phyloP scores from a whole-genome alignment of 305 asterid genomes.

The Solanum aculeatissimum region DNA sequence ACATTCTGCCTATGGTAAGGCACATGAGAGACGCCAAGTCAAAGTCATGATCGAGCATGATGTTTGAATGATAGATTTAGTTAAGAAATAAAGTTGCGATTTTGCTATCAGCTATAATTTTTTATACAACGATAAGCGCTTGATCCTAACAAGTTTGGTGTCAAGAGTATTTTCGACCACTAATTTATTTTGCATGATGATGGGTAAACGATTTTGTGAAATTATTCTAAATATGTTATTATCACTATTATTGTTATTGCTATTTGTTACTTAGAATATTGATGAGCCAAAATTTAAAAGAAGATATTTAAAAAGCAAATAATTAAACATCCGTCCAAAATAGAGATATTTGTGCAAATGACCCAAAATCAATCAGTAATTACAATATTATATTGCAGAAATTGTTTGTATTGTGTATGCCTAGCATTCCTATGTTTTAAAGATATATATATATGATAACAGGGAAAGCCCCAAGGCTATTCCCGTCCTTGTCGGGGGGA shows the following conservation, averaged over 20 bases:
- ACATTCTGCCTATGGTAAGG: too few relatives aligned
- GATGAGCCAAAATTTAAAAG: background rate
- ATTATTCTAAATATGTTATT: background rate
- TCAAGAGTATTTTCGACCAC: background rate
- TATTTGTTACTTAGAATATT: background rate
- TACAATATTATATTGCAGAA: background rate
- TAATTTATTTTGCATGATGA: background rate
- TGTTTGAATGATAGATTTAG: too few relatives aligned
- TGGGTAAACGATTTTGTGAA: background rate
- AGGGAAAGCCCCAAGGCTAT: accelerated
- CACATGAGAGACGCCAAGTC: too few relatives aligned
- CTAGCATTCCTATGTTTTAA: background rate
- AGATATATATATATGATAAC: background rate
- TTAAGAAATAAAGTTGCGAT: too few relatives aligned
- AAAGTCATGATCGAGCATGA: too few relatives aligned
- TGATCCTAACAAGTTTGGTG: too few relatives aligned
- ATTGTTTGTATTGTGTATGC: background rate
- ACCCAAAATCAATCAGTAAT: background rate
- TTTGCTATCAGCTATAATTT: too few relatives aligned
- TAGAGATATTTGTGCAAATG: background rate
- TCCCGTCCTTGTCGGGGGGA: too few relatives aligned
- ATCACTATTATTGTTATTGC: background rate
- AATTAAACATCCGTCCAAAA: background rate
- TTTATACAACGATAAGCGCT: too few relatives aligned
- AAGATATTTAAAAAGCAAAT: background rate